These are phyloP conservation scores for Phaeomoniella chlamydospora DNA, from an alignment of 2,329 filamentous ascomycete genomes.

Conservation along the genomic window DNA sequence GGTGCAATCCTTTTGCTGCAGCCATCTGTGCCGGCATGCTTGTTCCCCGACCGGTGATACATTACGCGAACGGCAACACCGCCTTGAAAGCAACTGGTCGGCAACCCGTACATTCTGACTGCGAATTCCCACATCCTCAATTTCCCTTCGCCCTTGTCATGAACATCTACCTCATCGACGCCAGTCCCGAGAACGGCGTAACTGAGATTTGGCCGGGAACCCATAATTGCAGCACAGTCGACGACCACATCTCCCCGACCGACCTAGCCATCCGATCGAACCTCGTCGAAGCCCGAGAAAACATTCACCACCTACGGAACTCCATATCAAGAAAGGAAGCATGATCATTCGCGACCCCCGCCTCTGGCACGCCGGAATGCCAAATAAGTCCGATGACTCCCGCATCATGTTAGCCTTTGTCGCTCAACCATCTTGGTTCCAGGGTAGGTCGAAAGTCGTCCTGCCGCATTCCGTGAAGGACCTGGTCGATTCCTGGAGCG, in stretches of 20 bases:
- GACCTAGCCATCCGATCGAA: slow-evolving; percentile 16
- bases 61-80: slow-evolving; percentile 25
- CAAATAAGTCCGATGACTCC: slow-evolving; percentile 35
- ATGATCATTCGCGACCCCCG: slow-evolving; percentile 44
- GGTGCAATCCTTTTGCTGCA: slow-evolving; percentile 22
- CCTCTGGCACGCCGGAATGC: slow-evolving; percentile 51
- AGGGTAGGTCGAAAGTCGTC: slow-evolving; percentile 7
- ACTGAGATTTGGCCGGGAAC: slow-evolving; percentile 38
- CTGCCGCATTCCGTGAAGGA: slow-evolving; percentile 9
- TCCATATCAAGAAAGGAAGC: slow-evolving; percentile 31
- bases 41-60: slow-evolving; percentile 20
- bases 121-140: slow-evolving; percentile 32
- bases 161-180: slow-evolving; percentile 32
- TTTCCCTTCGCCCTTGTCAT: slow-evolving; percentile 34
- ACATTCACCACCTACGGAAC: slow-evolving; percentile 22
- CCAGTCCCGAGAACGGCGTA: slow-evolving; percentile 28
- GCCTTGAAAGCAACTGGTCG: slow-evolving; percentile 20
- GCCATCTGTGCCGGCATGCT: slow-evolving; percentile 19
- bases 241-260: slow-evolving; percentile 12
- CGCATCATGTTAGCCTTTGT: slow-evolving; percentile 42
- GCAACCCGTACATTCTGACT: slow-evolving; percentile 27
- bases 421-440: slow-evolving; percentile 10
- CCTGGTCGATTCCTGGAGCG: slow-evolving; percentile 8
- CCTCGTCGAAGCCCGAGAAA: slow-evolving; percentile 16
- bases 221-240: slow-evolving; percentile 23